A percentile compares a stretch with the other conserved stretches of the same genome.
Conservation (phyloP, 164 flowering plant species). For the Macadamia tetraphylla region DNA sequence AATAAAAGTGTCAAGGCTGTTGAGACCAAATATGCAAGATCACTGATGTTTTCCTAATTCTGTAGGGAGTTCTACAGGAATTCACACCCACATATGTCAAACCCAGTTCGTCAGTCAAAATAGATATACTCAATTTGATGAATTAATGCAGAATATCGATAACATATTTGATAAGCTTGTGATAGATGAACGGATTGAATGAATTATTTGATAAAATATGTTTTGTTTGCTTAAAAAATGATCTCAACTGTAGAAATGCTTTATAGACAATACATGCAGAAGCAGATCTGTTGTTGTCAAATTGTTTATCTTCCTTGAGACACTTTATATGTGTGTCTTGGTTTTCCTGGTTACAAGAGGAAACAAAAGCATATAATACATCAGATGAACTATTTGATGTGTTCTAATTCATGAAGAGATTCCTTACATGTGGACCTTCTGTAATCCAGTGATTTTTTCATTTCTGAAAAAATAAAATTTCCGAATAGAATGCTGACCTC, state of each 20-base stretch:
- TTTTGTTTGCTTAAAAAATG: slow-evolving; percentile 73
- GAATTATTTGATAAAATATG: slow-evolving; percentile 73
- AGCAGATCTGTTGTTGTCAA: slow-evolving; percentile 51
- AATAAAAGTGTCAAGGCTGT: slow-evolving; percentile 68
- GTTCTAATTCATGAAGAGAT: neutral
- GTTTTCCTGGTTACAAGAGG: slow-evolving; percentile 46
- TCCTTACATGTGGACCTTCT: neutral
- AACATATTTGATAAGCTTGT: neutral
- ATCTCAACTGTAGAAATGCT: slow-evolving; percentile 76
- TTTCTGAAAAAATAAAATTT: neutral
- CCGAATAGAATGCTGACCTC: neutral
- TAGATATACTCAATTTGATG: neutral
- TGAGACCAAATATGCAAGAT: slow-evolving; percentile 75
- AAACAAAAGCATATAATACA: neutral
- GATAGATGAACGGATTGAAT: slow-evolving; percentile 45
- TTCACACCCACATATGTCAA: slow-evolving; percentile 1
- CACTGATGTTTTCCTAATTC: slow-evolving; percentile 37
- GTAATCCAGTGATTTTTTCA: neutral
- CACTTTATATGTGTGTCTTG: slow-evolving; percentile 58
- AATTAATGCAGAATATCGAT: neutral
- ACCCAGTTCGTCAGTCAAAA: neutral
- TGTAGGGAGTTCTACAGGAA: slow-evolving; percentile 11
- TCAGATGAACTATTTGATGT: neutral
- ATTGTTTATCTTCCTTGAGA: slow-evolving; percentile 51
- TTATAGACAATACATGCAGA: slow-evolving; percentile 64